Conservation (phyloP, 805 yeast species). For the Pichia nakasei region DNA sequence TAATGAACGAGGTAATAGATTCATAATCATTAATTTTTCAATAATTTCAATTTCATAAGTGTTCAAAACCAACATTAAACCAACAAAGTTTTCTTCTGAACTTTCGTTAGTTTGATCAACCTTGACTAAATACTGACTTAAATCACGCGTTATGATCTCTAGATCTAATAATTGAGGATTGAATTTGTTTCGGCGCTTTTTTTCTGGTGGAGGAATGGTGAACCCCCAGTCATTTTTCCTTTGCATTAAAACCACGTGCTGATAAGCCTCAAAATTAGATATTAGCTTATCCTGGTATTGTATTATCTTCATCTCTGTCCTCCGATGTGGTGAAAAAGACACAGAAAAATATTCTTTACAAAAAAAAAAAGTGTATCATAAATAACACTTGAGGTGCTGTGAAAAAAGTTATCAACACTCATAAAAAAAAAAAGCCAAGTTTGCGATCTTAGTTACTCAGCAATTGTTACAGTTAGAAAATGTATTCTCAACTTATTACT, state of each 20-base stretch:
- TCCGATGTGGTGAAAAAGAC: not conserved
- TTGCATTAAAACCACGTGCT: slow-evolving; percentile 43
- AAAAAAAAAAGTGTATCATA: no score
- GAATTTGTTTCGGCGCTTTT: slow-evolving; percentile 23
- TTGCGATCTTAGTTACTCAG: no score
- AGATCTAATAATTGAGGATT: slow-evolving; percentile 34
- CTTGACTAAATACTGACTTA: slow-evolving; percentile 32
- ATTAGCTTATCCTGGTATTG: slow-evolving; percentile 47
- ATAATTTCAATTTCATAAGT: slow-evolving; percentile 60
- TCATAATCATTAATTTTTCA: slow-evolving; percentile 77
- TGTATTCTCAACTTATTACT: no score
- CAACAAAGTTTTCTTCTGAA: slow-evolving; percentile 23
- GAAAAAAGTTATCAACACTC: no score
- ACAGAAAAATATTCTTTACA: not conserved
- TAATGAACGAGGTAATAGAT: slow-evolving; percentile 68
- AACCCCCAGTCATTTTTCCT: slow-evolving; percentile 39
- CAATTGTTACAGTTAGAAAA: no score
- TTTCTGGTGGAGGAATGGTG: slow-evolving; percentile 17
- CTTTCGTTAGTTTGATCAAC: slow-evolving; percentile 26
- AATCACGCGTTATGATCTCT: slow-evolving; percentile 42
- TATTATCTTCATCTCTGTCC: slow-evolving; percentile 30
- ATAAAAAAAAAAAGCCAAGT: no score
- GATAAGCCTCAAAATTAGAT: slow-evolving; percentile 56
- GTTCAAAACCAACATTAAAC: slow-evolving; percentile 35
- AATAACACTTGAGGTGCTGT: no score